Evolutionary conservation across 768 basidiomycete species (phyloP).

Genomic region (Podaxis mareebaensis): DNA sequence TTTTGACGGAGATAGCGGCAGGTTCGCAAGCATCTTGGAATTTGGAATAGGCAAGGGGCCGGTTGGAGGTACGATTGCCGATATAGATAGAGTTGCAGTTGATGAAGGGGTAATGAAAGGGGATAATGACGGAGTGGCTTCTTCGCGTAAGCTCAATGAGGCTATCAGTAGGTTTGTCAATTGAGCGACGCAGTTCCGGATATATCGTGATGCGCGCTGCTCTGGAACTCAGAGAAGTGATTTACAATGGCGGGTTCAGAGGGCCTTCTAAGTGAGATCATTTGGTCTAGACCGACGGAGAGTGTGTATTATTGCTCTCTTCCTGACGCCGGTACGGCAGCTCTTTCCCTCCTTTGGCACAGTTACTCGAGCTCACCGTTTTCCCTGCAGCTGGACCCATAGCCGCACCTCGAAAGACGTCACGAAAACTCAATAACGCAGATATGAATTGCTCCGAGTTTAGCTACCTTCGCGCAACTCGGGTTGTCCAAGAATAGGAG

Average conservation of each 20-base stretch:
- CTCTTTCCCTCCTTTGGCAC: conserved; percentile 70
- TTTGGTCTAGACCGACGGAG: conserved; percentile 16
- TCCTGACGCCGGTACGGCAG: conserved; percentile 70
- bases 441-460: background rate
- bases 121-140: background rate
- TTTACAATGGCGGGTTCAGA: conserved; percentile 68
- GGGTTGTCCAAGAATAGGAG: conserved; percentile 49
- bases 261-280: conserved; percentile 50
- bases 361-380: conserved; percentile 49
- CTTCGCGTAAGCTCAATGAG: background rate
- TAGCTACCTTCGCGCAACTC: conserved; percentile 63
- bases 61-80: background rate
- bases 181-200: conserved; percentile 50
- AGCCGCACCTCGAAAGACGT: background rate
- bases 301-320: conserved; percentile 48
- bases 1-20: background rate
- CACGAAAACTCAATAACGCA: background rate
- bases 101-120: background rate
- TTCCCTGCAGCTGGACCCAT: conserved; percentile 25
- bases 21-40: background rate
- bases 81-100: background rate
- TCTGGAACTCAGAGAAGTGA: conserved; percentile 65
- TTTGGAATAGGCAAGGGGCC: background rate
- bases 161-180: background rate
- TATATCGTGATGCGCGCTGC: conserved; percentile 75